Conservation (phyloP, 306 rosid genomes). For the Vigna angularis region DNA sequence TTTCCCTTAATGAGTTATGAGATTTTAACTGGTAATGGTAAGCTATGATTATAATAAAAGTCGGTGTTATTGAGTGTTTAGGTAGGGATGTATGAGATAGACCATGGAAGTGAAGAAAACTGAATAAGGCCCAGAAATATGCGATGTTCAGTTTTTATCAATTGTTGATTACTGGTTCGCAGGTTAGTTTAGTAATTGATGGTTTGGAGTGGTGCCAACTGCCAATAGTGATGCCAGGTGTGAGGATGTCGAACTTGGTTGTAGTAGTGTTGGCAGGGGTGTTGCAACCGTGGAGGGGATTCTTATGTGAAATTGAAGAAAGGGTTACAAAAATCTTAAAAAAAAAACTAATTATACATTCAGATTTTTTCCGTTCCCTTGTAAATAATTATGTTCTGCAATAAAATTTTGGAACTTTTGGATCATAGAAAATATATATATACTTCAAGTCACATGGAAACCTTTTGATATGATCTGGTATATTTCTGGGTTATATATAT, state of each 20-base stretch:
- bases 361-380: not conserved
- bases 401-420: not conserved
- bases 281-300: not conserved
- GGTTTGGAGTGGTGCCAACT: not conserved
- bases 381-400: not conserved
- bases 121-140: not conserved
- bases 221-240: too few relatives aligned
- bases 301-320: not conserved
- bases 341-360: not conserved
- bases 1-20: not conserved
- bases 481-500: not conserved
- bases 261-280: too few relatives aligned
- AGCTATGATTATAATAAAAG: not conserved
- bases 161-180: not conserved
- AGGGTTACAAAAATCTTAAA: not conserved
- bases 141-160: not conserved
- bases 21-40: not conserved
- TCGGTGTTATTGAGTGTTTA: constrained; percentile 6
- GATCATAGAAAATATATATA: not conserved
- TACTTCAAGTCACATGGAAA: not conserved
- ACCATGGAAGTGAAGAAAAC: not conserved
- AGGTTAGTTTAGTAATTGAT: not conserved
- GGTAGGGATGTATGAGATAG: not conserved
- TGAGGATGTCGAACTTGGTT: too few relatives aligned
- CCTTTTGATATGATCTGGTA: not conserved